Evolutionary conservation across 768 basidiomycete species (phyloP), one percentile per base, ranked within the genome.

Genomic region (Pisolithus marmoratus): DNA sequence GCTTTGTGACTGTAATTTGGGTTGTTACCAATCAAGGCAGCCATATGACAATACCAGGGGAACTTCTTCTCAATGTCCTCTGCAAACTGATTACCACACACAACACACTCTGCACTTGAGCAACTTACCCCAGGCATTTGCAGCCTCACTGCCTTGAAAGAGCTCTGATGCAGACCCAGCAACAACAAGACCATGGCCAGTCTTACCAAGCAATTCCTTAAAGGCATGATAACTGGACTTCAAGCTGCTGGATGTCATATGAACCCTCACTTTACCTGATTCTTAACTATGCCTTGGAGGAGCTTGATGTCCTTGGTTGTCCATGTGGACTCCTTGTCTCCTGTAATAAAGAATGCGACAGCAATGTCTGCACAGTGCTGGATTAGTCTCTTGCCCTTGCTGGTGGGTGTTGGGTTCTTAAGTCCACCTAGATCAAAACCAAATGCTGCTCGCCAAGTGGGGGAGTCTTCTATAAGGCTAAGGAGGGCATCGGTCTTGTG

Each of bases 21-120:
- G 49, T 57, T 66, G 1, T 44, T 52, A 12, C 58, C 54, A 46
- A 66, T 41, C 8, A 63, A 50, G 9, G 11, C 34, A 48, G 63
- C 19, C 54, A 67, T 49, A 2, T 52, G 52, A 24, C 56, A 56
- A 45, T 63, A 67, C 64, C 64, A 67, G 17, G 59, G 59, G 37
- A 64, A 66, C 41, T 60, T 57, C 19, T 31, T 31, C 46, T 54
- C 4, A 38, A 65, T 64, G 12, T 46, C 20, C 15, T 67, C 63
- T 65, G 41, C 15, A 19, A 31, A 34, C 22, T 20, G 48, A 41
- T 48, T 8, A 19, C 5, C 23, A 37, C 17, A 8, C 4, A 48
- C 15, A 29, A 24, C 19, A 53, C n/a, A 41, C 9, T 54, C 15
- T 2, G 22, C n/a, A 48, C 0, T 4, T 27, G 27, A 27, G 6